Evolutionary conservation across 768 basidiomycete species (phyloP).

Genomic region (Lepiota brunneoincarnata): DNA sequence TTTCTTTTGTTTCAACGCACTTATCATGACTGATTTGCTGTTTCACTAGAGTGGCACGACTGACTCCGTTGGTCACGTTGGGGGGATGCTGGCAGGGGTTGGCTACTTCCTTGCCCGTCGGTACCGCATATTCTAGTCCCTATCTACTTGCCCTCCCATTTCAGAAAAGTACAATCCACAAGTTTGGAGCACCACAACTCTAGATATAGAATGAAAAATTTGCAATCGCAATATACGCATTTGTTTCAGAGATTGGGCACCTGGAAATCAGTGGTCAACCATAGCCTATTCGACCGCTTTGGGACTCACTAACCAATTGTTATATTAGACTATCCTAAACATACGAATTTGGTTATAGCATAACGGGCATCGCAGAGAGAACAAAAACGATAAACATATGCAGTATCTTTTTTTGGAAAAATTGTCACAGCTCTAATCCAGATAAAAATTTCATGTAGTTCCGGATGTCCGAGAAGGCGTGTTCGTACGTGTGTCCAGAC

Average conservation of each 20-base stretch:
- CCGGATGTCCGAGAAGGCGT: constrained; percentile 50
- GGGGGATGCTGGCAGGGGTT: constrained; percentile 60
- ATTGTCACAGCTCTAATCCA: not conserved
- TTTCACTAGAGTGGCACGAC: constrained; percentile 43
- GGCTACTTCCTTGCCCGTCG: constrained; percentile 48
- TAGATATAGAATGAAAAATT: no score
- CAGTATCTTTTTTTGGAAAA: no score
- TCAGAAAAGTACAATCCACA: not conserved
- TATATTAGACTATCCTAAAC: constrained; percentile 9
- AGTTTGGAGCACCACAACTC: no score
- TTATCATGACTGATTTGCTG: not conserved
- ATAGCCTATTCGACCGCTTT: no score
- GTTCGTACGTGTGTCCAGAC: constrained; percentile 76
- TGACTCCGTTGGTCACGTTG: constrained; percentile 69
- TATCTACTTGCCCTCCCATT: not conserved
- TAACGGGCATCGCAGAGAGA: constrained; percentile 8
- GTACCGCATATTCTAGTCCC: constrained; percentile 26
- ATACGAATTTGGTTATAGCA: constrained; percentile 5
- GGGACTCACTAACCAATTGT: constrained; percentile 7
- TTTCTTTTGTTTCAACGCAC: not conserved
- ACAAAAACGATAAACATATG: not conserved
- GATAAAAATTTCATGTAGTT: not conserved
- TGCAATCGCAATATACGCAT: no score
- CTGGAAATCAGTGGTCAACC: no score
- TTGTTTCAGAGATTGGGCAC: no score